Conservation (phyloP, 2,329 filamentous ascomycete genomes). For the Neonectria faginata region DNA sequence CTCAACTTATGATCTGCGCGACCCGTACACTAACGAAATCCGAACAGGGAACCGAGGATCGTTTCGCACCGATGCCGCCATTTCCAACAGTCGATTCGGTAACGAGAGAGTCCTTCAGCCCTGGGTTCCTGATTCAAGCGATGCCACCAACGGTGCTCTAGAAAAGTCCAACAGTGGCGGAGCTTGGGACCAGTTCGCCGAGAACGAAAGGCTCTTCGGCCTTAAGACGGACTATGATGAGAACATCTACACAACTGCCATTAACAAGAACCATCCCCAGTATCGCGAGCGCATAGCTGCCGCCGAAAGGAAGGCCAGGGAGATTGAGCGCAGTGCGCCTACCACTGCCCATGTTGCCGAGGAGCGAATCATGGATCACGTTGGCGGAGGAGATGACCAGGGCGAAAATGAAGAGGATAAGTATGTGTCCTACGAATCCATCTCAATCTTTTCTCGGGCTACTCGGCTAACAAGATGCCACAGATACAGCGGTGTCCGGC, state of each 20-base stretch:
- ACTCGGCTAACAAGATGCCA: conserved; percentile 37
- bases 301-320: conserved; percentile 85
- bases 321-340: conserved; percentile 83
- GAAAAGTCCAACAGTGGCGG: conserved; percentile 66
- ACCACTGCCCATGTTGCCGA: conserved; percentile 88
- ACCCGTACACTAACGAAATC: conserved; percentile 26
- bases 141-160: conserved; percentile 76
- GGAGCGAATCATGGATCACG: conserved; percentile 80
- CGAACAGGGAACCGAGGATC: conserved; percentile 70
- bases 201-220: conserved; percentile 89
- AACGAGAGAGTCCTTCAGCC: conserved; percentile 82
- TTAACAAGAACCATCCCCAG: conserved; percentile 84
- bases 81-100: conserved; percentile 77
- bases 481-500: conserved; percentile 91
- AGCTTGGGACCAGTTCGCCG: conserved; percentile 93
- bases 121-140: conserved; percentile 78
- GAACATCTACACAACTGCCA: conserved; percentile 91
- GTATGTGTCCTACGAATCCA: conserved; percentile 57
- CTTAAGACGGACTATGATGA: conserved; percentile 92
- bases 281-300: conserved; percentile 82
- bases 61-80: conserved; percentile 90
- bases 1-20: conserved; percentile 5
- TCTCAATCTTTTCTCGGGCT: background rate
- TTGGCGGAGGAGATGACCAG: conserved; percentile 71
- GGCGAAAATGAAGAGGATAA: conserved; percentile 93